Conservation (phyloP, 257 asterid species). For the Leptodermis oblonga region DNA sequence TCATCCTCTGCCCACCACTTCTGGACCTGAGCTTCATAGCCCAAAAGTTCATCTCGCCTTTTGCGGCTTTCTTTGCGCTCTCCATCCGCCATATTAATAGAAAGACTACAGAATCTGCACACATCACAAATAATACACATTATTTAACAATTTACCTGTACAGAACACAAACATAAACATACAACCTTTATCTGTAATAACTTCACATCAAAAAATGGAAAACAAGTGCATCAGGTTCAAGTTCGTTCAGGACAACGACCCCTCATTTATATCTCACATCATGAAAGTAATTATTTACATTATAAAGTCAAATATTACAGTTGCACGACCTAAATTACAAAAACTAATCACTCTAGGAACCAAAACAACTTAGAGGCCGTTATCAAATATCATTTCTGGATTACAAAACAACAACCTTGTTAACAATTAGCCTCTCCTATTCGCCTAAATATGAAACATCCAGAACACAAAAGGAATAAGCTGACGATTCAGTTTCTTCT, state of each 20-base stretch:
- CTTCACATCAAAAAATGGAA: not conserved
- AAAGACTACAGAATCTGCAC: constrained; percentile 33
- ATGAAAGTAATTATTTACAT: no score
- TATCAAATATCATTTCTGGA: no score
- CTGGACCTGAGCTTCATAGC: constrained; percentile 54
- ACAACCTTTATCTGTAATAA: not conserved
- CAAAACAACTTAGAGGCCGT: no score
- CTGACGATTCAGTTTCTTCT: no score
- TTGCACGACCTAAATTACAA: not conserved
- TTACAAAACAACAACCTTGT: no score
- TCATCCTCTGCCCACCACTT: constrained; percentile 67
- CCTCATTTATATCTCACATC: no score
- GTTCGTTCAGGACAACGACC: no score
- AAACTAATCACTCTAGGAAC: no score
- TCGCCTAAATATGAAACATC: no score
- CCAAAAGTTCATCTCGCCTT: constrained; percentile 28
- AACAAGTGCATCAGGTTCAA: no score
- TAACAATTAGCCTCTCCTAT: no score
- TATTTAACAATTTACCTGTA: not conserved
- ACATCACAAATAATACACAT: not conserved
- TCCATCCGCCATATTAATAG: constrained; percentile 54
- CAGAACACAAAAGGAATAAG: no score
- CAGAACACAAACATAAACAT: not conserved
- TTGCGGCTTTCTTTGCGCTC: constrained; percentile 47
- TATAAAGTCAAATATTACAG: not conserved